Conservation (phyloP, 2,329 filamentous ascomycete genomes). For the Stachybotrys chlorohalonatus region DNA sequence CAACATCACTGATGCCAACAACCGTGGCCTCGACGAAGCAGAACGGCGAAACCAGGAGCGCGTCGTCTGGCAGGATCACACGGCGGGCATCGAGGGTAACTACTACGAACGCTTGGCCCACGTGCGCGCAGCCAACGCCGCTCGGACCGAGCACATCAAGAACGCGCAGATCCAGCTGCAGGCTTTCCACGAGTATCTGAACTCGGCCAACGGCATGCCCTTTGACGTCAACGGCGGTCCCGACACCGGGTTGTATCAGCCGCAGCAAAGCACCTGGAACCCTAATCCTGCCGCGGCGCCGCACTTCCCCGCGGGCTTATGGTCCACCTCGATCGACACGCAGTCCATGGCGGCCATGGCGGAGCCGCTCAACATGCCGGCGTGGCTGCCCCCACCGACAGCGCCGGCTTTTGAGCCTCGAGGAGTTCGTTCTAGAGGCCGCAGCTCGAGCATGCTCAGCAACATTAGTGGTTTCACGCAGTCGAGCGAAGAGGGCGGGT, state of each 20-base stretch:
- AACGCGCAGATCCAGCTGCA: constrained; percentile 21
- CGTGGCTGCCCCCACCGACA: constrained; percentile 28
- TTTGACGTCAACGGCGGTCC: constrained; percentile 15
- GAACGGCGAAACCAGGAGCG: constrained; percentile 47
- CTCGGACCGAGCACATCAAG: constrained; percentile 19
- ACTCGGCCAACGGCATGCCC: constrained; percentile 20
- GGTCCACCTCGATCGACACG: constrained; percentile 25
- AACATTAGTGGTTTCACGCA: constrained; percentile 60
- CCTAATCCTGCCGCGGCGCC: constrained; percentile 21
- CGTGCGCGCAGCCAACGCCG: constrained; percentile 22
- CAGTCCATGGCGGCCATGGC: constrained; percentile 18
- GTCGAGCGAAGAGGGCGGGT: constrained; percentile 41
- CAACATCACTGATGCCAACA: constrained; percentile 61
- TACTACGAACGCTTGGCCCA: constrained; percentile 33
- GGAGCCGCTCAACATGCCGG: constrained; percentile 19
- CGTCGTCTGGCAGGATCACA: constrained; percentile 35
- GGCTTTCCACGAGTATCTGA: constrained; percentile 21
- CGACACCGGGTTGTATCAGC: constrained; percentile 10
- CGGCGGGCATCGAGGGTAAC: constrained; percentile 34
- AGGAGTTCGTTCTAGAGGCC: constrained; percentile 38
- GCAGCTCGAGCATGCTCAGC: constrained; percentile 59
- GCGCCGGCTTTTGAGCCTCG: constrained; percentile 24
- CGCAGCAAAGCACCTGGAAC: constrained; percentile 22
- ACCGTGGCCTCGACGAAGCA: constrained; percentile 54
- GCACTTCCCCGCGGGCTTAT: constrained; percentile 25